Base-by-base conservation (phyloP, 1,284 basidiomycete species). In the Uromyces viciae-fabae region DNA sequence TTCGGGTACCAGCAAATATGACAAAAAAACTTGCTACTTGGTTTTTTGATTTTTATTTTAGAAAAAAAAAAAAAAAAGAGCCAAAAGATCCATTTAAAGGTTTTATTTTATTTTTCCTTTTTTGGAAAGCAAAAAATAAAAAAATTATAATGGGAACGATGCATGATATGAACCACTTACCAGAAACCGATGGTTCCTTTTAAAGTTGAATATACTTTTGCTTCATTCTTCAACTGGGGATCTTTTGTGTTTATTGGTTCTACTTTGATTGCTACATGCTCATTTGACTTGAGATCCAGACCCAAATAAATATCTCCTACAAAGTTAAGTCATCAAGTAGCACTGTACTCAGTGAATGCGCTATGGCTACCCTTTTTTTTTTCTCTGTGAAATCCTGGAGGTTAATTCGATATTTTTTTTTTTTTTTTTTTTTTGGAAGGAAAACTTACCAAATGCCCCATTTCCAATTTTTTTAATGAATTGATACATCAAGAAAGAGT, bases 201-300 rank as follows among this genome's bases (percentile, higher is more conserved):
- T 4, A 86, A 83, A 17, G 85, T 85, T 82, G 86, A 86, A 84
- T 86, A 86, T 64, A 86, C 85, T 82, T 86, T 86, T 69, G 86
- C 86, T 82, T 86, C 86, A 77, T 86, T 86, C 83, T 85, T 84
- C 75, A 86, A 84, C 83, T 86, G 86, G 28, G 86, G 85, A 82
- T 86, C 85, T 83, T 85, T 86, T 42, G 85, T 85, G 82, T 86
- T 86, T 82, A 86, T 84, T 7, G 85, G 84, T 82, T 86, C 86
- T 46, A 86, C 84, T 82, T 86, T 86, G 84, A 86, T 86, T 71
- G 85, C 86, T 11, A 86, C 86, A 81, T 86, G 85, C 68, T 86
- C 85, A 76, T 85, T 85, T 4, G 84, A 84, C 83, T 86, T 86
- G 84, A 86, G 86, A 82, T 86, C 86, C 78, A 86, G 84, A 77